These are phyloP conservation scores for Diatrype stigma DNA, from an alignment of 2,329 filamentous ascomycete genomes.

Conservation along the genomic window DNA sequence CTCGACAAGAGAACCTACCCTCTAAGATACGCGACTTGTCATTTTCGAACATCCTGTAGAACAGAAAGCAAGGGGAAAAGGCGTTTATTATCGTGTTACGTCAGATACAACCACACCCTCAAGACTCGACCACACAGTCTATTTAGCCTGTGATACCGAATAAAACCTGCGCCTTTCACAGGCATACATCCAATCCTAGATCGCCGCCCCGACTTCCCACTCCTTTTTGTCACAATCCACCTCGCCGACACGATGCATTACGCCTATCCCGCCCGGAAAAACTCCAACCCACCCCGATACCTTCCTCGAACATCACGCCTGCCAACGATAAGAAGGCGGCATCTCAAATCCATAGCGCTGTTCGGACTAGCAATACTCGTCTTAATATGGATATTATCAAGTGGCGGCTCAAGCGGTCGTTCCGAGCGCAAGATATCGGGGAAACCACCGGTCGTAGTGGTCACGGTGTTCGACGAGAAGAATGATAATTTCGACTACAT, in stretches of 20 bases:
- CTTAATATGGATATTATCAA: constrained; percentile 57
- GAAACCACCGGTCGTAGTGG: constrained; percentile 65
- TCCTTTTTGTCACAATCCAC: constrained; percentile 1
- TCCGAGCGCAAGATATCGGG: constrained; percentile 41
- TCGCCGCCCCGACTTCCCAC: too few relatives aligned
- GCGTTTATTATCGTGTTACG: too few relatives aligned
- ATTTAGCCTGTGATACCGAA: too few relatives aligned
- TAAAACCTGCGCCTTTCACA: too few relatives aligned
- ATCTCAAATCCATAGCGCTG: constrained; percentile 56
- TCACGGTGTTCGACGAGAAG: constrained; percentile 75
- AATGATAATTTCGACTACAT: constrained; percentile 63
- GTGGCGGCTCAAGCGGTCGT: constrained; percentile 22
- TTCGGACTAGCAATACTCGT: constrained; percentile 50
- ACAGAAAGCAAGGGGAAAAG: too few relatives aligned
- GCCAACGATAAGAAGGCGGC: constrained; percentile 55
- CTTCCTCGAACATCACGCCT: constrained; percentile 54
- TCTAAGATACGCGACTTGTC: too few relatives aligned
- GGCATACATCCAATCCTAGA: too few relatives aligned
- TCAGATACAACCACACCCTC: too few relatives aligned
- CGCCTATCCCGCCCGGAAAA: constrained; percentile 82
- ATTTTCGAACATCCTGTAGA: too few relatives aligned
- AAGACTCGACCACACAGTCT: too few relatives aligned
- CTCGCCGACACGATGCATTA: constrained; percentile 68
- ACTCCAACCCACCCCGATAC: constrained; percentile 71
- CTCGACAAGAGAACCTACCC: too few relatives aligned